Conservation (phyloP, 495 filamentous ascomycete species). For the Penicillium fimorum region DNA sequence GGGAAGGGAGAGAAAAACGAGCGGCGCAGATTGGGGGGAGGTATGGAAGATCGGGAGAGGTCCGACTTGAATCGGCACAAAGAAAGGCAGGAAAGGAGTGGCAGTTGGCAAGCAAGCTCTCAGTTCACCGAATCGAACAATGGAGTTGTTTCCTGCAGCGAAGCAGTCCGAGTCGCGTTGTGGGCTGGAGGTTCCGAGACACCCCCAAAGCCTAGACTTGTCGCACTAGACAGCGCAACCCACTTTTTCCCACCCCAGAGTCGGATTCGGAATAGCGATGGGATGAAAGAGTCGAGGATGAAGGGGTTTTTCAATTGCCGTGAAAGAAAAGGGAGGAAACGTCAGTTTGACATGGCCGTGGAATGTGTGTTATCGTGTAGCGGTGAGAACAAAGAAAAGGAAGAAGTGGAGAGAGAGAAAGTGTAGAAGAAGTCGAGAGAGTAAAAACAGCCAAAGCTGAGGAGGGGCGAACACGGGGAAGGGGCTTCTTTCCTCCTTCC, state of each 20-base stretch:
- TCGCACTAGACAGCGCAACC: slow-evolving; percentile 14
- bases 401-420: slow-evolving; percentile 7
- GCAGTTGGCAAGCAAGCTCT: slow-evolving; percentile 16
- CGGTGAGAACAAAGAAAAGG: slow-evolving; percentile 12
- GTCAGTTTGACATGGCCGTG: slow-evolving; percentile 20
- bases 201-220: slow-evolving; percentile 24
- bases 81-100: slow-evolving; percentile 17
- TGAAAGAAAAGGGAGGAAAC: slow-evolving; percentile 13
- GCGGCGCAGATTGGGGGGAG: neutral
- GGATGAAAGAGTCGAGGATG: slow-evolving; percentile 6
- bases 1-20: slow-evolving; percentile 4
- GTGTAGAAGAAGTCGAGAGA: slow-evolving; percentile 10
- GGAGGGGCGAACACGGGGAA: slow-evolving; percentile 22
- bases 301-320: slow-evolving; percentile 9
- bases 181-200: slow-evolving; percentile 32
- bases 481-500: slow-evolving; percentile 28
- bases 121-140: slow-evolving; percentile 30
- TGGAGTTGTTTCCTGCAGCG: slow-evolving; percentile 40
- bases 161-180: slow-evolving; percentile 27
- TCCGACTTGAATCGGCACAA: slow-evolving; percentile 5
- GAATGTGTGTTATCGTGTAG: neutral
- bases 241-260: slow-evolving; percentile 13
- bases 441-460: slow-evolving; percentile 2
- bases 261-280: neutral
- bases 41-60: neutral